Base-by-base conservation (phyloP, 805 yeast species). In the Clavispora fructus region DNA sequence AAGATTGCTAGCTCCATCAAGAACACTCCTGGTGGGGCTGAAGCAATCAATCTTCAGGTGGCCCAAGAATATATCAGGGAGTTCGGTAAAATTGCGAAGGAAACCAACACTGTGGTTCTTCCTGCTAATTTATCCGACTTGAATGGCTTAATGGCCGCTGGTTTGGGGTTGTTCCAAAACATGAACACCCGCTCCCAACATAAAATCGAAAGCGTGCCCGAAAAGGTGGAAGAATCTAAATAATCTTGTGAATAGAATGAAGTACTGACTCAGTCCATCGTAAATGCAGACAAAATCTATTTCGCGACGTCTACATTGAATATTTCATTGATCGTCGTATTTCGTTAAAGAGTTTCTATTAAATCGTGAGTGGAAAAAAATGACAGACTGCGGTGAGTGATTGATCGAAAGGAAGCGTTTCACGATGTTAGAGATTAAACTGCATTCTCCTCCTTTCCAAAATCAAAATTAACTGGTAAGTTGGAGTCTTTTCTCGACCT, bases 11-110 rank as follows among this genome's bases (percentile, higher is more conserved):
- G 71, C 41, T 88, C 94, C 12, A 85, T 87, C 55, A 65, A 74
- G 42, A 75, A 75, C 44, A 80, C 87, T 29, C 82, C 85, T 6
- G 85, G 85, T 47, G 91, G 94, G 39, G 67, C 67, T 46, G 86
- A 85, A 41, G 95, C 95, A 9, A 89, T 87, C 32, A 71, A 84
- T 17, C 74, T 88, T 52, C 89, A 83, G 63, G 82, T 87, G 38
- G 95, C 96, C 13, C 91, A 85, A 60, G 85, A 83, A 60, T 87
- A 87, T 62, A 86, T 87, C 50, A 85, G 82, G 44, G 87, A 92
- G 29, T 87, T 88, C 61, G 84, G 85, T 41, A 82, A 87, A 56
- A 72, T 87, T 57, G 95, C 95, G 25, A 87, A 87, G 69, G 92
- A 86, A 63, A 68, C 84, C 29, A 87, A 85, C 59, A 85, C 94